Evolutionary conservation across 106 monocot species (phyloP).

Genomic region (Triglochin maritima): DNA sequence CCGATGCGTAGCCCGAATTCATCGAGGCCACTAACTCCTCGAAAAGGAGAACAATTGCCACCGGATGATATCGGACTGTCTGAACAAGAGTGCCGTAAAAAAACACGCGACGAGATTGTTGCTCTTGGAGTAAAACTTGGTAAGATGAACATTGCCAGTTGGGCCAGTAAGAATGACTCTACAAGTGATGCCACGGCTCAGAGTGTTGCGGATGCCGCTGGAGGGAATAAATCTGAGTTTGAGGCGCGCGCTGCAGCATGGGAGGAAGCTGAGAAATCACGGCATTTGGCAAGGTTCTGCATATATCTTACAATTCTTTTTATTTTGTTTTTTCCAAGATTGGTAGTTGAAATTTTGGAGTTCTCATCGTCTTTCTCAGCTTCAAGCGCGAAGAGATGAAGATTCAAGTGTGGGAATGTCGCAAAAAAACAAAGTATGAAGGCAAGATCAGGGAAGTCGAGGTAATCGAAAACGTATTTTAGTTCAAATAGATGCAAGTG

Average conservation of each 20-base stretch:
- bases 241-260: constrained; percentile 56
- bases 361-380: constrained; percentile 14
- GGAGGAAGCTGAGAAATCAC: constrained; percentile 75
- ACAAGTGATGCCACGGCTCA: constrained; percentile 3
- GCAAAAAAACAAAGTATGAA: constrained; percentile 40
- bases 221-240: constrained; percentile 26
- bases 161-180: constrained; percentile 55
- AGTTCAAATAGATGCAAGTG: neutral
- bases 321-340: too few relatives aligned
- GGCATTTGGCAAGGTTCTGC: constrained; percentile 51
- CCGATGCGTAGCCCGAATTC: constrained; percentile 46
- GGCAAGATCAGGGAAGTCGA: constrained; percentile 24
- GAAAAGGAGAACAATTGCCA: constrained; percentile 19
- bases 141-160: constrained; percentile 82
- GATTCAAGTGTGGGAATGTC: constrained; percentile 51
- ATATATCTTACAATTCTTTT: neutral
- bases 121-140: constrained; percentile 79
- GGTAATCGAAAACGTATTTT: constrained; percentile 5
- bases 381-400: constrained; percentile 35
- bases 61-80: constrained; percentile 26
- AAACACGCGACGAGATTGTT: constrained; percentile 67
- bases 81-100: constrained; percentile 53
- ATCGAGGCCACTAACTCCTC: constrained; percentile 51
- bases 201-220: constrained; percentile 12
- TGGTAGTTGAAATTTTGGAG: too few relatives aligned